Base-by-base conservation (phyloP, 169 alveolate species). In the Neospora caninum region DNA sequence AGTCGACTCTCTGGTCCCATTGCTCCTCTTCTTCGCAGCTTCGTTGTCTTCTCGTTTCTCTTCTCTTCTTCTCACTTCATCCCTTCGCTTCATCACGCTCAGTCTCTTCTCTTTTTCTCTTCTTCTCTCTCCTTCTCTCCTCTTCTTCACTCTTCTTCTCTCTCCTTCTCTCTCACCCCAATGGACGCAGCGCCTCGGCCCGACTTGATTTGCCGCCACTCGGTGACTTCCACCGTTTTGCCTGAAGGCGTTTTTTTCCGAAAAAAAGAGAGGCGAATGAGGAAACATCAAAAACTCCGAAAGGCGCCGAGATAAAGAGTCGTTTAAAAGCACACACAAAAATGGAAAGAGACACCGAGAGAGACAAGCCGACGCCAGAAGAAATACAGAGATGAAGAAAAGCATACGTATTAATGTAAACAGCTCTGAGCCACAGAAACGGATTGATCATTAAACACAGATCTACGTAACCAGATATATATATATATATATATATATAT, bases 121-220 rank as follows among this genome's bases (percentile, higher is more conserved):
- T 64, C 20, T 64, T 29, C 73, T 7, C 73, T 16, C 31, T 64
- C 20, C 20, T 64, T 27, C n/a, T 64, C 73, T 27, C 73, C 34
- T 64, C 20, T 64, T 43, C 9, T 6, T 43, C 36, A 1, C 10
- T 29, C 67, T 83, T 83, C 45, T 78, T 4, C 86, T 78, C 20
- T 4, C 20, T 20, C 86, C 10, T 78, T n/a, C 10, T 39, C 38
- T 20, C 89, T 83, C 36, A 83, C 89, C 89, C 69, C 54, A n/a
- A 83, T 43, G 38, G 89, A 83, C 67, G 89, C 89, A 0, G 89
- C 89, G 25, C 89, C 89, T 1, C 89, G 89, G 27, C 89, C 89
- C n/a, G 89, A 83, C 67, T 83, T 83, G 67, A 83, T 43, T n/a
- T 42, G 89, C 67, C 89, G 89, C 54, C 54, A 83, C 41, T 83